Conservation (phyloP, 495 filamentous ascomycete genomes). For the Friedmanniomyces simplex region DNA sequence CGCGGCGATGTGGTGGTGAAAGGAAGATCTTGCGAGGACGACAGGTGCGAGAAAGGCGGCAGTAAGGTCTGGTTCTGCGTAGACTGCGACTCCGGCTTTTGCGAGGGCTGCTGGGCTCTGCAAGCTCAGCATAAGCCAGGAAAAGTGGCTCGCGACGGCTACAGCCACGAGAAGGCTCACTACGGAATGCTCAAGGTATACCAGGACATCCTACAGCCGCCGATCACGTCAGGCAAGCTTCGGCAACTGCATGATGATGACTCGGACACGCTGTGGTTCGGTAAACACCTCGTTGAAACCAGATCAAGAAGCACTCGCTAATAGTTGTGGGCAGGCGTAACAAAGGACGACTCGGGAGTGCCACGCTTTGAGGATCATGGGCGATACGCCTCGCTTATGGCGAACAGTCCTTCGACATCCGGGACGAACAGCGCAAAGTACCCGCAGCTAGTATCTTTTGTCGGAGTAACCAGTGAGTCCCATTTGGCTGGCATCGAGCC, state of each 20-base stretch:
- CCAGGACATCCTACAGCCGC: background rate
- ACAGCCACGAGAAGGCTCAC: background rate
- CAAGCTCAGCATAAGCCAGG: background rate
- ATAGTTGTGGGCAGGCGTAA: no score
- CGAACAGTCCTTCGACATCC: background rate
- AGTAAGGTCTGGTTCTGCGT: no score
- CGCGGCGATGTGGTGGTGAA: no score
- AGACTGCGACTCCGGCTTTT: no score
- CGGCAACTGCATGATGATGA: background rate
- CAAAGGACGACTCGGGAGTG: background rate
- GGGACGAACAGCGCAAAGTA: slow-evolving; percentile 1
- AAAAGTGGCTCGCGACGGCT: background rate
- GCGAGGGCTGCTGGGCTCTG: background rate
- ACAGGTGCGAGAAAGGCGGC: no score
- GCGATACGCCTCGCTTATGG: slow-evolving; percentile 3
- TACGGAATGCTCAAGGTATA: background rate
- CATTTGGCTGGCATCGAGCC: background rate
- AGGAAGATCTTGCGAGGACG: no score
- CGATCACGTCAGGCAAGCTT: background rate
- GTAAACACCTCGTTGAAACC: background rate
- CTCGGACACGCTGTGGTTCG: background rate
- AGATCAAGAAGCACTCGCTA: no score
- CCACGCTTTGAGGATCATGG: slow-evolving; percentile 10
- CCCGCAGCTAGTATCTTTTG: slow-evolving; percentile 31
- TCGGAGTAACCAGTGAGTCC: slow-evolving; percentile 27